phyloP scores from a whole-genome alignment of 371 early-diverging fungal species.

The Rhizopus microsporus region DNA sequence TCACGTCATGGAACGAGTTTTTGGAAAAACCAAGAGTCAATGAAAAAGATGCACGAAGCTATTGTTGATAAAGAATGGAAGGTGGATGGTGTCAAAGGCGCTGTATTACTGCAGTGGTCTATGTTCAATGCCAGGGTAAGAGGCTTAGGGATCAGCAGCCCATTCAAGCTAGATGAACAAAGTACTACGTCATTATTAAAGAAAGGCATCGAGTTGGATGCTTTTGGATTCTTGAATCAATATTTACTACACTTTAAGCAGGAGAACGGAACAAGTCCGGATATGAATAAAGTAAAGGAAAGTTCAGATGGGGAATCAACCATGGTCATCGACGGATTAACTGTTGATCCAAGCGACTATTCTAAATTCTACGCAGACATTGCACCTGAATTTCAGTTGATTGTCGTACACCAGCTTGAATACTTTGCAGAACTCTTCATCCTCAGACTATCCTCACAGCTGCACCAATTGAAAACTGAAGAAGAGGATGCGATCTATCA shows the following conservation, averaged over 20 bases:
- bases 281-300: neutral
- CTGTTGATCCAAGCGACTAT: conserved; percentile 29
- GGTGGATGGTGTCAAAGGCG: conserved; percentile 13
- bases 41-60: conserved; percentile 17
- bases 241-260: conserved; percentile 35
- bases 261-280: neutral
- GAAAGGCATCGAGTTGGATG: conserved; percentile 55
- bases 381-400: conserved; percentile 36
- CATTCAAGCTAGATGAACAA: neutral
- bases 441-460: conserved; percentile 56
- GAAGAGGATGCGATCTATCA: conserved; percentile 60
- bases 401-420: conserved; percentile 47
- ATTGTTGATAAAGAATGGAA: conserved; percentile 19
- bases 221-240: conserved; percentile 55
- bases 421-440: conserved; percentile 49
- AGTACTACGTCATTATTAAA: conserved; percentile 41
- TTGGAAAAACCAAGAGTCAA: neutral
- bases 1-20: neutral
- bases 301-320: conserved; percentile 9
- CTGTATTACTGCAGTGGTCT: conserved; percentile 18
- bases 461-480: conserved; percentile 59
- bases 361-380: conserved; percentile 19
- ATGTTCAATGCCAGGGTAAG: neutral
- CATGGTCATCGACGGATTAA: conserved; percentile 29
- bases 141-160: neutral